phyloP scores from a whole-genome alignment of 768 basidiomycete species.

The Astraeus odoratus region DNA sequence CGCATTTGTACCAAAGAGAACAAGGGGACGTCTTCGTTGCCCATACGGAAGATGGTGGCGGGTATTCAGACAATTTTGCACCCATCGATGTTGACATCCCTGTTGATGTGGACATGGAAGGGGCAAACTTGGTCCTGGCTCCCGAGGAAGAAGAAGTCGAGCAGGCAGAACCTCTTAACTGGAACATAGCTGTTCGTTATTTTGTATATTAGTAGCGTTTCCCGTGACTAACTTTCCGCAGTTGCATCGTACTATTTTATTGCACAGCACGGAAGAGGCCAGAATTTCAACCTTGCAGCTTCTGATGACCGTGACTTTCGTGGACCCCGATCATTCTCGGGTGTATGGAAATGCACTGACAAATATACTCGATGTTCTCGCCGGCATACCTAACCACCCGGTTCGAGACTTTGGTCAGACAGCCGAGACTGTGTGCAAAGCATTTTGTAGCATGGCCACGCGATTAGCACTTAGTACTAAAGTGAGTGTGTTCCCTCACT shows the following conservation, averaged over 20 bases:
- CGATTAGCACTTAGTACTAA: constrained; percentile 31
- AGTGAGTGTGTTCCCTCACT: constrained; percentile 29
- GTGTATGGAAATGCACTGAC: constrained; percentile 39
- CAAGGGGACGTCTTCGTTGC: constrained; percentile 17
- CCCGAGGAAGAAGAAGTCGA: constrained; percentile 26
- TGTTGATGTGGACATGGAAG: constrained; percentile 32
- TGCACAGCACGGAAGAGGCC: constrained; percentile 39
- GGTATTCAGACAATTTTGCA: constrained; percentile 6
- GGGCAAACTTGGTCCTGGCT: constrained; percentile 5
- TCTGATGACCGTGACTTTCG: constrained; percentile 35
- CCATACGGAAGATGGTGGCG: constrained; percentile 9
- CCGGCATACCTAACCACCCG: constrained; percentile 15
- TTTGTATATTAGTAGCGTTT: background rate
- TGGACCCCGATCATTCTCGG: constrained; percentile 18
- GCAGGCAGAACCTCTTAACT: constrained; percentile 37
- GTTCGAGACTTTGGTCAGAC: constrained; percentile 13
- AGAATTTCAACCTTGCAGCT: constrained; percentile 44
- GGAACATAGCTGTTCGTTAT: constrained; percentile 48
- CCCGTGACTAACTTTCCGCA: constrained; percentile 19
- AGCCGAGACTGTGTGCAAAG: constrained; percentile 26
- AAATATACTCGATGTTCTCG: constrained; percentile 26
- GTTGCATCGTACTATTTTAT: constrained; percentile 57
- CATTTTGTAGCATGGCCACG: constrained; percentile 35
- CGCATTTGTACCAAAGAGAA: constrained; percentile 4
- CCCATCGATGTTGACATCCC: constrained; percentile 18